Percentiles rank a stretch among this genome's conserved stretches.
Conservation (phyloP, 2,329 filamentous ascomycete species). For the Zalaria sp. region DNA sequence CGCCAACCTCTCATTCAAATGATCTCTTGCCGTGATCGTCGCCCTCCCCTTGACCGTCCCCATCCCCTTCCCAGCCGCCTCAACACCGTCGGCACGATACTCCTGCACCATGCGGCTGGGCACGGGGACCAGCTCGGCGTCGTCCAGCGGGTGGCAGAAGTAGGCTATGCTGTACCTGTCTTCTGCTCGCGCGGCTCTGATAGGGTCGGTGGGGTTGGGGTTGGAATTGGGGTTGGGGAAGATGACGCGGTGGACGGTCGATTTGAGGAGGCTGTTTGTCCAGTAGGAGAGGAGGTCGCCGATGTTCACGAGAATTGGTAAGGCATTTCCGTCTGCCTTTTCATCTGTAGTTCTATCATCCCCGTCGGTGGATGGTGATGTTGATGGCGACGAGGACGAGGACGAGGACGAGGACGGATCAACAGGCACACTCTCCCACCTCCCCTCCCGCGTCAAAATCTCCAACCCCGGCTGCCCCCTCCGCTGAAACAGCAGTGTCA, state of each 20-base stretch:
- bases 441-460: slow-evolving; percentile 45
- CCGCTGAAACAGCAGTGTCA: slow-evolving; percentile 69
- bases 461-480: slow-evolving; percentile 77
- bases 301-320: slow-evolving; percentile 59
- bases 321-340: no score
- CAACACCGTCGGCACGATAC: slow-evolving; percentile 16
- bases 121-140: slow-evolving; percentile 38
- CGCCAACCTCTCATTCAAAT: slow-evolving; percentile 42
- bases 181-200: slow-evolving; percentile 14
- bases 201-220: no score
- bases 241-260: slow-evolving; percentile 78
- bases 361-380: no score
- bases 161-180: slow-evolving; percentile 46
- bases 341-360: no score
- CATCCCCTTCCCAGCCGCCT: slow-evolving; percentile 14
- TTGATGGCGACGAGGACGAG: no score
- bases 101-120: slow-evolving; percentile 36
- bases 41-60: slow-evolving; percentile 24
- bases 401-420: no score
- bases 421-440: slow-evolving; percentile 29
- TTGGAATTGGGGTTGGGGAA: no score
- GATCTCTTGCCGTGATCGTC: slow-evolving; percentile 43
- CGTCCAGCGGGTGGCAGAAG: slow-evolving; percentile 48
- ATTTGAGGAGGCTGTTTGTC: slow-evolving; percentile 78
- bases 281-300: slow-evolving; percentile 66